Conservation (phyloP, 148 eudicot species). For the Rhododendron mucronatum region DNA sequence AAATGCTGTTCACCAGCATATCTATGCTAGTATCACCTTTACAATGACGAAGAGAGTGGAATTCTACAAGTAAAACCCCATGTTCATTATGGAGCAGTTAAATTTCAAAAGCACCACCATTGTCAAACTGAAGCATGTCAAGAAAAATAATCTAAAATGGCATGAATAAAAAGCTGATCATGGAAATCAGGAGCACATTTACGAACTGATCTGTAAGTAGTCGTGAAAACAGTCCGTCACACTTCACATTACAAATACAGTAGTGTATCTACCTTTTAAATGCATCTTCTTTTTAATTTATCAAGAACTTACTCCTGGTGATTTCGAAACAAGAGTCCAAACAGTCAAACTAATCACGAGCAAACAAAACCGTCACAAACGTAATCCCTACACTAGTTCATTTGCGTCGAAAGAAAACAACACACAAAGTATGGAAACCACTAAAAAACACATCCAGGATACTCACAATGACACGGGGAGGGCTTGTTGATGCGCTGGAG, state of each 20-base stretch:
- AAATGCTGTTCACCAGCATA: not conserved
- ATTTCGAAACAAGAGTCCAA: not conserved
- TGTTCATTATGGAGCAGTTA: not conserved
- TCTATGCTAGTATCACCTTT: not conserved
- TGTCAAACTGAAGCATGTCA: not conserved
- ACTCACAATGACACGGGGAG: conserved; percentile 89
- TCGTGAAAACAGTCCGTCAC: not conserved
- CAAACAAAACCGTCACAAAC: not conserved
- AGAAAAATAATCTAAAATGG: not conserved
- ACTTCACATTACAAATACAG: not conserved
- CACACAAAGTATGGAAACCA: not conserved
- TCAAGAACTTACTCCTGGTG: not conserved
- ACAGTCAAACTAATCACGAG: not conserved
- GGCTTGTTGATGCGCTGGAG: conserved; percentile 53
- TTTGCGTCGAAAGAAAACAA: not conserved
- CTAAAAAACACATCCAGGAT: not conserved
- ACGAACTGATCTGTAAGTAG: not conserved
- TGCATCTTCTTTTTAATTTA: not conserved
- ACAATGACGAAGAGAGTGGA: not conserved
- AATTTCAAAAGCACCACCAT: not conserved
- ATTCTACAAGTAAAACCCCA: not conserved
- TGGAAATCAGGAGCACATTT: not conserved
- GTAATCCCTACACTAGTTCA: not conserved
- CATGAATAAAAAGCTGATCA: not conserved
- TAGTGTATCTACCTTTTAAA: not conserved